Percentiles rank a stretch among this genome's conserved stretches.
phyloP scores from a whole-genome alignment of 345 rosid species.

The Anacardium occidentale region DNA sequence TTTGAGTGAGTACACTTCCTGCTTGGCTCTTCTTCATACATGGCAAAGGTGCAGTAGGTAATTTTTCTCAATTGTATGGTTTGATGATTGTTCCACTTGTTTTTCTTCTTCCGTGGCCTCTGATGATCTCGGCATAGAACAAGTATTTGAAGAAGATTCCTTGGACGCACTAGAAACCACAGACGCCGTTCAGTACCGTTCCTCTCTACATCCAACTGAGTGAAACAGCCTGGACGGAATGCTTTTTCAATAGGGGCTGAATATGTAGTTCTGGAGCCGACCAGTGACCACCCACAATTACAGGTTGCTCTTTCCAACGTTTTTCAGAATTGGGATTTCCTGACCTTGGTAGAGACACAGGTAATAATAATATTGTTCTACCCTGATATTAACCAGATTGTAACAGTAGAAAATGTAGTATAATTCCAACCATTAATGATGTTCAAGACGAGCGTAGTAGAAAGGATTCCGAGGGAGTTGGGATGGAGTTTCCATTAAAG shows the following conservation, averaged over 20 bases:
- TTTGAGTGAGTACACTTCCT: background rate
- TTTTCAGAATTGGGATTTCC: background rate
- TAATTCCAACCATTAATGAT: background rate
- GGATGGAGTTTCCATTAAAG: background rate
- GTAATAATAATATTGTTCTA: background rate
- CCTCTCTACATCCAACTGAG: background rate
- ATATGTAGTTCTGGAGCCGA: background rate
- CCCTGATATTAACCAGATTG: background rate
- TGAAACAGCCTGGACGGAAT: background rate
- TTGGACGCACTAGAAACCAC: background rate
- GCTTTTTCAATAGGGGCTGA: background rate
- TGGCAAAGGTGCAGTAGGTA: background rate
- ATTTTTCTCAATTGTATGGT: background rate
- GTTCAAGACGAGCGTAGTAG: background rate
- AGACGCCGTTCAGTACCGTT: background rate
- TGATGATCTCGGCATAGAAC: background rate
- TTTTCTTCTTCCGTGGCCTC: background rate
- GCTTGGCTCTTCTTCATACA: background rate
- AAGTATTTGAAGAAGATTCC: background rate
- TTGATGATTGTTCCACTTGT: background rate
- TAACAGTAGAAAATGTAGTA: background rate
- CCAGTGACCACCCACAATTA: conserved; percentile 6
- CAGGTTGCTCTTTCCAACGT: background rate
- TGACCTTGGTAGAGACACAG: background rate
- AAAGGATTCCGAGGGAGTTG: conserved; percentile 1